Base-by-base conservation (phyloP, 1,139 yeast genomes). In the Saccharomycopsis hybrid region DNA sequence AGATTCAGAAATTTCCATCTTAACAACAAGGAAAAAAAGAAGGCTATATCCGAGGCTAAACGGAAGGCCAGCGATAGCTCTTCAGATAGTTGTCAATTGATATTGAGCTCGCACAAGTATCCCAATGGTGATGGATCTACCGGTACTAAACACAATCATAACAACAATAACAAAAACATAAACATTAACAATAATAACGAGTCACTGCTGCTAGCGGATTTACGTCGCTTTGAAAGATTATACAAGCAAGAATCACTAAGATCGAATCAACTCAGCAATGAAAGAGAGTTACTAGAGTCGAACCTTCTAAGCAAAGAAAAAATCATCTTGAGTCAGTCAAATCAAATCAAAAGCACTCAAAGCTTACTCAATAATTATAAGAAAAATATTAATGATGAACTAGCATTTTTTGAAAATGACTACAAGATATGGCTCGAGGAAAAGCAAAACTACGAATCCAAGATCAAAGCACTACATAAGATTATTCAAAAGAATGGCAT, bases 381-480 rank as follows among this genome's bases (percentile, higher is more conserved):
- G 39, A 45, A 45, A 35, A 45, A 45, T 11, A 39, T 48, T 4
- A 40, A 40, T 25, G 40, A 46, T 4, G 52, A 53, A 35, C 33
- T 48, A 29, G 32, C 24, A 5, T 41, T 37, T 29, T 48, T 42
- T 42, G 52, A 53, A 25, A 40, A 39, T 9, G 55, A 53, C 24
- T 50, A 51, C 32, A 18, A 37, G 8, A 37, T 27, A 24, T 53
- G 55, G 55, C 13, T 51, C 13, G 46, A 48, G 11, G 52, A 53
- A 36, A 53, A 53, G 30, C 31, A 30, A 4, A 33, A 28, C 7
- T 53, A 51, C 39, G 54, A 53, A 35, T 5, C 42, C 7, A 48
- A 41, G 39, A 51, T 50, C 8, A 30, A 31, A 11, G 30, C 25
- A 8, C 38, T 51, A 24, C 37, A 48, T n/a, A 35, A 39, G 8